phyloP scores from a whole-genome alignment of 179 eudicot genomes.

The Amaranthus tricolor region DNA sequence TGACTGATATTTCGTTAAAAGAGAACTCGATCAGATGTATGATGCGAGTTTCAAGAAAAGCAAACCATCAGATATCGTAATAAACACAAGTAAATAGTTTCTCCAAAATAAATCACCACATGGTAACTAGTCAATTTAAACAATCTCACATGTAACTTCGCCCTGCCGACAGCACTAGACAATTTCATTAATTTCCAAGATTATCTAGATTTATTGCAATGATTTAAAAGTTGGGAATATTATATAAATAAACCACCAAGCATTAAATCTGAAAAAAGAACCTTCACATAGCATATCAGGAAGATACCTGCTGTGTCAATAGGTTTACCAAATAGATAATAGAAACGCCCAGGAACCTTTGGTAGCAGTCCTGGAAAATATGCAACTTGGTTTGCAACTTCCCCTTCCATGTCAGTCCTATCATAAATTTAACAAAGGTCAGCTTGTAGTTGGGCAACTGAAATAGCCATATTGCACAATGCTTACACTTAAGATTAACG shows the following conservation, averaged over 20 bases:
- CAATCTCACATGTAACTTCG: too few species aligned
- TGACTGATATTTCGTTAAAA: background rate
- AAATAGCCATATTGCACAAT: background rate
- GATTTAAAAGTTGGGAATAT: background rate
- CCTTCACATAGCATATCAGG: background rate
- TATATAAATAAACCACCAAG: background rate
- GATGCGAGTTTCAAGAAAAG: too few species aligned
- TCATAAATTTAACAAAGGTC: background rate
- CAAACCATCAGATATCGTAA: too few species aligned
- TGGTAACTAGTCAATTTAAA: too few species aligned
- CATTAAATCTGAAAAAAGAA: background rate
- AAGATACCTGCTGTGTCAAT: constrained; percentile 58
- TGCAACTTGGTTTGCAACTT: constrained; percentile 52
- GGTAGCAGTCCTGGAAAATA: constrained; percentile 54
- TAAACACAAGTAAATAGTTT: too few species aligned
- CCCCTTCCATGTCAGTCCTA: constrained; percentile 53
- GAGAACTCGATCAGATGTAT: background rate
- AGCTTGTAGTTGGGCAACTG: background rate
- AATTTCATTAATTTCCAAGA: background rate
- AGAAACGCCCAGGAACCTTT: constrained; percentile 72
- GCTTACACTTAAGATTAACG: background rate
- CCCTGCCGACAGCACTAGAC: background rate
- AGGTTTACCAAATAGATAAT: constrained; percentile 64
- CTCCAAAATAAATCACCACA: too few species aligned
- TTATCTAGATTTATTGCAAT: background rate